Conservation (phyloP, 768 basidiomycete genomes). For the Tremella yokohamensis region DNA sequence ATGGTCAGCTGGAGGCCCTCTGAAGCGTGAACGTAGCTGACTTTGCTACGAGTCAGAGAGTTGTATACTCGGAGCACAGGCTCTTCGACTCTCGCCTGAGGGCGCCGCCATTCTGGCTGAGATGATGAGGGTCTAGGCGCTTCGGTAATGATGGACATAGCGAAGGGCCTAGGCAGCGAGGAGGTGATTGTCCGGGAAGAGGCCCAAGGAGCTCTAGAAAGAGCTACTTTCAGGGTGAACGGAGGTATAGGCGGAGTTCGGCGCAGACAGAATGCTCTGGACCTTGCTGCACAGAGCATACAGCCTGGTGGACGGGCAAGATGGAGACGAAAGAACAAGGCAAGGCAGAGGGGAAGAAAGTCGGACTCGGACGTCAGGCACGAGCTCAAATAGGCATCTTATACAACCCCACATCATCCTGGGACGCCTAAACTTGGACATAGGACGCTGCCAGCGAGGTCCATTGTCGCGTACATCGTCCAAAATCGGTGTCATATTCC, state of each 20-base stretch:
- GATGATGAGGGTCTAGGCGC: conserved; percentile 33
- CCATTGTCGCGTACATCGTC: too few species aligned
- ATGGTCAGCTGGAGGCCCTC: not conserved
- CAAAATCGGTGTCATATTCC: too few species aligned
- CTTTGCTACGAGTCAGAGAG: conserved; percentile 87
- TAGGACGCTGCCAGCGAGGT: too few species aligned
- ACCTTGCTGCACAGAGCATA: conserved; percentile 1
- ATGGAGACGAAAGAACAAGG: too few species aligned
- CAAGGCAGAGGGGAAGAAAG: too few species aligned
- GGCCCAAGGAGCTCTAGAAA: not conserved
- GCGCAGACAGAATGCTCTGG: not conserved
- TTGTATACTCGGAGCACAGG: conserved; percentile 83
- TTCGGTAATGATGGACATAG: conserved; percentile 28
- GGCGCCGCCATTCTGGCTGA: conserved; percentile 57
- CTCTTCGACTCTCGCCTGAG: conserved; percentile 56
- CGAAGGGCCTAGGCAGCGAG: conserved; percentile 2
- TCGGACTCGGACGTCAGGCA: too few species aligned
- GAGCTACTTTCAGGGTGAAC: not conserved
- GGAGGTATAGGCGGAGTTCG: not conserved
- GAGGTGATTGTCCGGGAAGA: not conserved
- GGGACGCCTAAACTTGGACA: too few species aligned
- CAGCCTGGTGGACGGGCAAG: not conserved
- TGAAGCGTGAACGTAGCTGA: conserved; percentile 43
- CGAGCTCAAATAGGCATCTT: too few species aligned
- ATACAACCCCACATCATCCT: too few species aligned